phyloP scores from a whole-genome alignment of 345 rosid genomes.

The Arabidopsis arenosa region DNA sequence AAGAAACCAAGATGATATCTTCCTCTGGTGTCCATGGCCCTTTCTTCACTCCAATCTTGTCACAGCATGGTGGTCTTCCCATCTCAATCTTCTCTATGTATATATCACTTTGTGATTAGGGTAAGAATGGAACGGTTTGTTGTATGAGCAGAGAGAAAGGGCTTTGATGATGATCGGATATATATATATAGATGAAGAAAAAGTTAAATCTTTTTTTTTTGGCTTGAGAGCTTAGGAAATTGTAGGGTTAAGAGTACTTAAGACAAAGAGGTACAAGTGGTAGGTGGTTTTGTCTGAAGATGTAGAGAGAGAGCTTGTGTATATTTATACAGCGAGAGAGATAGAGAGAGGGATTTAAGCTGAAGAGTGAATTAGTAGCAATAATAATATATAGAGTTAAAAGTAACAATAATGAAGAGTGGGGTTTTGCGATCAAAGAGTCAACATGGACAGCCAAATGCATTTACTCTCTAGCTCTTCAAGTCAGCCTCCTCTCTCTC shows the following conservation, averaged over 20 bases:
- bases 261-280: slow-evolving; percentile 35
- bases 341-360: slow-evolving; percentile 19
- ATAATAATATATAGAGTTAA: slow-evolving; percentile 27
- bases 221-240: slow-evolving; percentile 11
- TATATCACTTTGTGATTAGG: neutral
- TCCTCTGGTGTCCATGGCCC: slow-evolving; percentile 99
- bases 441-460: slow-evolving; percentile 64
- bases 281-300: slow-evolving; percentile 38
- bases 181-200: slow-evolving; percentile 18
- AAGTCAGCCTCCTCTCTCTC: slow-evolving; percentile 62
- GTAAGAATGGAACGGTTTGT: neutral
- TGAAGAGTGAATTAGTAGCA: slow-evolving; percentile 35
- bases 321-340: slow-evolving; percentile 31
- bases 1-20: slow-evolving; percentile 87
- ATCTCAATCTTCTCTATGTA: slow-evolving; percentile 29
- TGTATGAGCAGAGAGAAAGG: slow-evolving; percentile 21
- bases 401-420: slow-evolving; percentile 47
- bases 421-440: slow-evolving; percentile 51
- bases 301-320: slow-evolving; percentile 32
- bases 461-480: slow-evolving; percentile 64
- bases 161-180: slow-evolving; percentile 23
- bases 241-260: slow-evolving; percentile 19
- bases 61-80: slow-evolving; percentile 98
- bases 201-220: neutral
- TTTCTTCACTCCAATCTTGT: slow-evolving; percentile 88